A percentile compares a stretch with the other conserved stretches of the same genome.
These are phyloP conservation scores for Niveomyces coronatus DNA, from an alignment of 2,329 filamentous ascomycete genomes.

Conservation along the genomic window DNA sequence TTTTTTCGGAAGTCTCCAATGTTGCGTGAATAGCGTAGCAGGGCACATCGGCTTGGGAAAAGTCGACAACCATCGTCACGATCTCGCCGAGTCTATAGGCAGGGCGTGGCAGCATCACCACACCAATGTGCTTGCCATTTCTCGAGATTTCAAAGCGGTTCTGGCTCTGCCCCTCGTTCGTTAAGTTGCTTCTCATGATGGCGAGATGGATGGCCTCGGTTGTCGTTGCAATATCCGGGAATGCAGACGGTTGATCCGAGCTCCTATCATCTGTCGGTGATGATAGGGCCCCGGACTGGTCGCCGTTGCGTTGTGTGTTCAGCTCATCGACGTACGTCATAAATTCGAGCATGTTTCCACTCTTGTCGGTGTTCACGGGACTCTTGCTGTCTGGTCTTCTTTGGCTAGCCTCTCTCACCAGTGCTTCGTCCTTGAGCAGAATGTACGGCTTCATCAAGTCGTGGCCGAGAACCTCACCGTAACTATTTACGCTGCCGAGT, in stretches of 20 bases:
- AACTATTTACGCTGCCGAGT: slow-evolving; percentile 80
- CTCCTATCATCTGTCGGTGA: slow-evolving; percentile 56
- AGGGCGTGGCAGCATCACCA: slow-evolving; percentile 79
- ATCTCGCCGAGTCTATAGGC: slow-evolving; percentile 84
- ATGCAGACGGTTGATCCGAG: slow-evolving; percentile 44
- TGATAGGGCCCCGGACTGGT: slow-evolving; percentile 49
- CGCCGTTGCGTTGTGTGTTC: slow-evolving; percentile 47
- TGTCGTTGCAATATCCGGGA: slow-evolving; percentile 49
- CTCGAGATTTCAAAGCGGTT: slow-evolving; percentile 94
- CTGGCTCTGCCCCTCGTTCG: slow-evolving; percentile 60
- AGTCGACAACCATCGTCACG: slow-evolving; percentile 76
- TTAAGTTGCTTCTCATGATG: slow-evolving; percentile 71
- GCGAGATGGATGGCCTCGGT: slow-evolving; percentile 87
- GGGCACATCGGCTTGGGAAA: slow-evolving; percentile 63
- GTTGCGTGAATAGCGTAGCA: slow-evolving; percentile 79
- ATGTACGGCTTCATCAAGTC: slow-evolving; percentile 94
- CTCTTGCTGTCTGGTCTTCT: slow-evolving; percentile 18
- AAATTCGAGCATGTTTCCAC: slow-evolving; percentile 53
- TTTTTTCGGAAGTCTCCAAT: slow-evolving; percentile 77
- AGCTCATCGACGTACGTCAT: slow-evolving; percentile 68
- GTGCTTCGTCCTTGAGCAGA: slow-evolving; percentile 72
- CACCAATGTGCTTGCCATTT: slow-evolving; percentile 82
- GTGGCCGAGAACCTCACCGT: slow-evolving; percentile 83
- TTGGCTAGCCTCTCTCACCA: slow-evolving; percentile 37
- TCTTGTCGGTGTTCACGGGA: slow-evolving; percentile 17